Percentiles rank a stretch among this genome's conserved stretches.
Evolutionary conservation across 2,329 filamentous ascomycete genomes (phyloP).

Genomic region (Trichoderma pleuroti): DNA sequence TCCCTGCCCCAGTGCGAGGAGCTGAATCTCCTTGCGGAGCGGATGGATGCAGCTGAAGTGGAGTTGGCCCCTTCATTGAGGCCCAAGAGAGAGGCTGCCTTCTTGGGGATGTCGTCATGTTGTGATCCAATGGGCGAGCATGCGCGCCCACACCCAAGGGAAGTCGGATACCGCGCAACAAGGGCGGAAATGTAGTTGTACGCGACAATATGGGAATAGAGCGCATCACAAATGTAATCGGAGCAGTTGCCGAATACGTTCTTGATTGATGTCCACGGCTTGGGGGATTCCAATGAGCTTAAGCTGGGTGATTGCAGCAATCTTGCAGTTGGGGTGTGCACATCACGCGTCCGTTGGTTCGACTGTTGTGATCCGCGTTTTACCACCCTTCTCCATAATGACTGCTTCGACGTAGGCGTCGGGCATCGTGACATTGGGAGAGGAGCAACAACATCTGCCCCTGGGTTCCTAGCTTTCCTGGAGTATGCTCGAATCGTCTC

Average conservation of each 20-base stretch:
- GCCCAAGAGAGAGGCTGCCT: conserved; percentile 51
- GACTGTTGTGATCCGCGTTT: conserved; percentile 14
- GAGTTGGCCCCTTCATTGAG: conserved; percentile 32
- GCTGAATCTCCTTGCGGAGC: conserved; percentile 27
- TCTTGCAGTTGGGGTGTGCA: conserved; percentile 8
- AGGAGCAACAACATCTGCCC: conserved; percentile 25
- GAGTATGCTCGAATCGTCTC: conserved; percentile 57
- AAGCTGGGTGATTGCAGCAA: conserved; percentile 21
- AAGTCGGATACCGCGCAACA: conserved; percentile 26
- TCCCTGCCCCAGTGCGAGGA: conserved; percentile 30
- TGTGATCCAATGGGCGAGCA: conserved; percentile 25
- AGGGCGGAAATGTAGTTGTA: conserved; percentile 54
- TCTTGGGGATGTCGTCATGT: conserved; percentile 44
- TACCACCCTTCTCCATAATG: conserved; percentile 38
- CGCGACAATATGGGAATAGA: conserved; percentile 57
- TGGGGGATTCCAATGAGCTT: conserved; percentile 24
- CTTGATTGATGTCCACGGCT: conserved; percentile 45
- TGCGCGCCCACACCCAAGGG: conserved; percentile 19
- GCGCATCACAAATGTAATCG: conserved; percentile 54
- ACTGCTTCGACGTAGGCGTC: conserved; percentile 25
- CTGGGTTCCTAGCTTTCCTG: conserved; percentile 48
- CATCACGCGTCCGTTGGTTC: not conserved
- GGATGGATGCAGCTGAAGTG: conserved; percentile 24
- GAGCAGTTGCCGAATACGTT: conserved; percentile 52
- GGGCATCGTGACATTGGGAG: conserved; percentile 23